Conservation (phyloP, 176 grass and related monocot genomes). For the Aegilops longissima region DNA sequence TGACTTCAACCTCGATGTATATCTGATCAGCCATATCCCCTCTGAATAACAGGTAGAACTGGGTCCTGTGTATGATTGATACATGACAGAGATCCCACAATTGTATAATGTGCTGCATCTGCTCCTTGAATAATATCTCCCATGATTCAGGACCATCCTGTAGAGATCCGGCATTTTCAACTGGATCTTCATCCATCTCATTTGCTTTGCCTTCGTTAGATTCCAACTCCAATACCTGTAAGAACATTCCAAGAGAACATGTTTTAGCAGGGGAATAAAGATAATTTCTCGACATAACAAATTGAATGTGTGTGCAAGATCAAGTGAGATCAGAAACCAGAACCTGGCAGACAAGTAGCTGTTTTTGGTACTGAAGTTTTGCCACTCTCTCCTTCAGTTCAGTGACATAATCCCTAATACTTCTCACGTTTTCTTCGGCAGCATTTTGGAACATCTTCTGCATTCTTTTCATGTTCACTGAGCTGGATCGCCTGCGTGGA, state of each 20-base stretch:
- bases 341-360: conserved; percentile 94
- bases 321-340: conserved; percentile 15
- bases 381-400: conserved; percentile 94
- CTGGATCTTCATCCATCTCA: conserved; percentile 31
- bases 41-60: conserved; percentile 88
- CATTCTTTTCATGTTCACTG: conserved; percentile 97
- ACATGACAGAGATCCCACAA: conserved; percentile 84
- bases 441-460: conserved; percentile 97
- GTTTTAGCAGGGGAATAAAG: conserved; percentile 26
- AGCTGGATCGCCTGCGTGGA: conserved; percentile 76
- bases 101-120: conserved; percentile 90
- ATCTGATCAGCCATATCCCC: conserved; percentile 87
- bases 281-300: neutral
- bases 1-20: conserved; percentile 88
- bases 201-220: conserved; percentile 63
- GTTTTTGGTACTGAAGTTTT: conserved; percentile 98
- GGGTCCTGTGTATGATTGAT: conserved; percentile 90
- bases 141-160: conserved; percentile 62
- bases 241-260: conserved; percentile 8
- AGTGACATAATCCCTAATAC: conserved; percentile 81
- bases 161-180: conserved; percentile 35
- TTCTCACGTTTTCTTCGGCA: conserved; percentile 92
- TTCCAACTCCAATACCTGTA: conserved; percentile 92
- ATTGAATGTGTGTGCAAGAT: neutral
- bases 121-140: conserved; percentile 61